phyloP scores from a whole-genome alignment of 805 yeast genomes.

The Hanseniaspora vineae region DNA sequence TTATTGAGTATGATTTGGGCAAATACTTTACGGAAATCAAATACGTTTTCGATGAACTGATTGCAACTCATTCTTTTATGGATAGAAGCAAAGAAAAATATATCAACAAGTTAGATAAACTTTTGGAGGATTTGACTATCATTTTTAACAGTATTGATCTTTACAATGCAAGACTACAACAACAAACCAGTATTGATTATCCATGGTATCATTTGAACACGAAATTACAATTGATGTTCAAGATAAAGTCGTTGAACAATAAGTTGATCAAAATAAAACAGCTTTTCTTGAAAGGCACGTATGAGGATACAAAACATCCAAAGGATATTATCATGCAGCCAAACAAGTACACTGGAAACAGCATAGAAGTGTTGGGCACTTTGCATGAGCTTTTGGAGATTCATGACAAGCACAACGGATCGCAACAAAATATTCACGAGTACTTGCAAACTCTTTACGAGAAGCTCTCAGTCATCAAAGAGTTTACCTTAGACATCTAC shows the following conservation, averaged over 20 bases:
- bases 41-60: neutral
- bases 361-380: slow-evolving; percentile 2
- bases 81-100: neutral
- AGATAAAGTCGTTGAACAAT: slow-evolving; percentile 40
- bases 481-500: slow-evolving; percentile 2
- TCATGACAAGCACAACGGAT: neutral
- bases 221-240: slow-evolving; percentile 47
- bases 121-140: neutral
- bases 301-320: neutral
- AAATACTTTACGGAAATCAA: neutral
- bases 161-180: slow-evolving; percentile 33
- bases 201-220: slow-evolving; percentile 62
- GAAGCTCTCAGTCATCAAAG: slow-evolving; percentile 1
- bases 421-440: neutral
- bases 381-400: neutral
- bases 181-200: slow-evolving; percentile 45
- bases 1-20: slow-evolving; percentile 26
- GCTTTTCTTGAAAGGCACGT: slow-evolving; percentile 23
- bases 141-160: slow-evolving; percentile 27
- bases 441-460: slow-evolving; percentile 2
- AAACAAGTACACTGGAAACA: slow-evolving; percentile 2
- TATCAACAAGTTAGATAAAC: neutral
- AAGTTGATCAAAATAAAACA: slow-evolving; percentile 44
- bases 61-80: neutral
- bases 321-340: slow-evolving; percentile 1